These are phyloP conservation scores for Starmera amethionina DNA, from an alignment of 805 yeast species.

Conservation along the genomic window DNA sequence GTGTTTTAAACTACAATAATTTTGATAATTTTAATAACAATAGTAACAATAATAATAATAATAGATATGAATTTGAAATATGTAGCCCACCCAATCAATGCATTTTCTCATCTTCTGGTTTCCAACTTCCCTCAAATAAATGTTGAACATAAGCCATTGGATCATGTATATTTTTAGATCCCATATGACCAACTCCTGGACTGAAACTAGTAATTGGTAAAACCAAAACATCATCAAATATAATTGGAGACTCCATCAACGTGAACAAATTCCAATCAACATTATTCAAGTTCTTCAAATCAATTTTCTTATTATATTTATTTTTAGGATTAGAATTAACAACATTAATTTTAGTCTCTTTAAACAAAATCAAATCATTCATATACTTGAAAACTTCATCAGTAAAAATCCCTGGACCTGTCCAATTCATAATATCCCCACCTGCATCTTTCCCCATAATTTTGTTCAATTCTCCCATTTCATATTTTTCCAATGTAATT, in stretches of 20 bases:
- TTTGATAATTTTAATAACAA: too few species aligned
- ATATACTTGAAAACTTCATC: constrained; percentile 76
- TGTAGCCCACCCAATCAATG: too few species aligned
- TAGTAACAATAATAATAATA: too few species aligned
- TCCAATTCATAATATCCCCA: constrained; percentile 83
- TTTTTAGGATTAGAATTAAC: constrained; percentile 13
- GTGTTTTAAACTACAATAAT: constrained; percentile 5
- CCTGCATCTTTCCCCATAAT: constrained; percentile 56
- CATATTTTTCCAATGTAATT: constrained; percentile 49
- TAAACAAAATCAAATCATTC: constrained; percentile 39
- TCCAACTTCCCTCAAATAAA: constrained; percentile 61
- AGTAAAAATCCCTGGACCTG: constrained; percentile 95
- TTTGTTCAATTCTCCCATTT: constrained; percentile 33
- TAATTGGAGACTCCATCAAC: constrained; percentile 41
- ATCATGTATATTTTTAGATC: constrained; percentile 33
- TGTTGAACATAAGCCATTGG: constrained; percentile 51
- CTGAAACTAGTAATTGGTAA: constrained; percentile 63
- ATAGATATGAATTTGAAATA: too few species aligned
- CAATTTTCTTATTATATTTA: constrained; percentile 20
- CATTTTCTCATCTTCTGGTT: constrained; percentile 18
- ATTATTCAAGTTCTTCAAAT: constrained; percentile 14
- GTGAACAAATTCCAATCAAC: constrained; percentile 61
- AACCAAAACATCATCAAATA: constrained; percentile 58
- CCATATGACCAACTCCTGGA: constrained; percentile 67
- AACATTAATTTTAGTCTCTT: constrained; percentile 2